A percentile compares a stretch with the other conserved stretches of the same genome.
Evolutionary conservation across 164 flowering plant species (phyloP).

Genomic region (Umbilicus rupestris): DNA sequence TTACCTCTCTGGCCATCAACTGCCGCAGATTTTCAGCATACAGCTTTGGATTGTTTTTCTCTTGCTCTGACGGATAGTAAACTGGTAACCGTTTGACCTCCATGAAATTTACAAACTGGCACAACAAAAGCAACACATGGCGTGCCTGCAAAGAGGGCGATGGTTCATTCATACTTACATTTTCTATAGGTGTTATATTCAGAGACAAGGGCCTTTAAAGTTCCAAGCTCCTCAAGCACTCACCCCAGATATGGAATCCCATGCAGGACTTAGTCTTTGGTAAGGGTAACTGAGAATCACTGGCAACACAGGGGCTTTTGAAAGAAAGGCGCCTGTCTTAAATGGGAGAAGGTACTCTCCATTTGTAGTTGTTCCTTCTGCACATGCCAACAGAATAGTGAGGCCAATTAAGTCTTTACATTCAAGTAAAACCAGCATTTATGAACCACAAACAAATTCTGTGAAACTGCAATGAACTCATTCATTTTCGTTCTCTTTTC

Average conservation of each 20-base stretch:
- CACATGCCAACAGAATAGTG: neutral
- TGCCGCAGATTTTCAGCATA: constrained; percentile 76
- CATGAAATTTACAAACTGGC: constrained; percentile 82
- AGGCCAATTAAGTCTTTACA: neutral
- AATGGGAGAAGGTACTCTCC: constrained; percentile 89
- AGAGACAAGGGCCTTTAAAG: too few species aligned
- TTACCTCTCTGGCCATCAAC: constrained; percentile 89
- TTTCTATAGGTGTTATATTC: neutral
- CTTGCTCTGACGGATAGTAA: constrained; percentile 74
- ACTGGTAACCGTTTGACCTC: constrained; percentile 71
- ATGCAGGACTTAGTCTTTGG: constrained; percentile 87
- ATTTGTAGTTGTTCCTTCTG: constrained; percentile 98
- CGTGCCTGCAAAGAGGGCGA: constrained; percentile 54
- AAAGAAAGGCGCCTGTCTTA: constrained; percentile 87
- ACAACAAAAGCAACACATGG: constrained; percentile 76
- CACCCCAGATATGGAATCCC: constrained; percentile 97
- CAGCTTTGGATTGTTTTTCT: constrained; percentile 79
- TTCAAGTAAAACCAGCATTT: neutral
- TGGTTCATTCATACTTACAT: neutral
- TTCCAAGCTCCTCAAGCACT: constrained; percentile 15
- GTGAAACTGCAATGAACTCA: neutral
- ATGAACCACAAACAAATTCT: neutral
- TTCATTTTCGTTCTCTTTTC: neutral
- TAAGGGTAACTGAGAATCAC: constrained; percentile 84
- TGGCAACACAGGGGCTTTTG: constrained; percentile 80